Percentiles rank a stretch among this genome's conserved stretches.
phyloP scores from a whole-genome alignment of 345 rosid genomes.

The Aquilaria malaccensis region DNA sequence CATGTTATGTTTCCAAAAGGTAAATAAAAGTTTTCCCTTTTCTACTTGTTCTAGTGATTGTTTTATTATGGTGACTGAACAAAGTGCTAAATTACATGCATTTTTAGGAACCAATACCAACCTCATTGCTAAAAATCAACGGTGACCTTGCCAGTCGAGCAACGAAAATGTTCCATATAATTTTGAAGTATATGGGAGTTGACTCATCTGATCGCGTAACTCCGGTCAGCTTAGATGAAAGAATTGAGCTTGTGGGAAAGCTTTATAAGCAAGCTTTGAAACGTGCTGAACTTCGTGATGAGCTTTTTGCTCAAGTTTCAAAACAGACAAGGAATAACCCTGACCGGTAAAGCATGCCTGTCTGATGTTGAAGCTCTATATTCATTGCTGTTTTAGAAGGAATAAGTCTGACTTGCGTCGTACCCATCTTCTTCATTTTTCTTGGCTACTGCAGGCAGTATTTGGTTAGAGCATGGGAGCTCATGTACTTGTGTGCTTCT shows the following conservation, averaged over 20 bases:
- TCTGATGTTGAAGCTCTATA: neutral
- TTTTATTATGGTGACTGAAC: neutral
- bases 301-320: slow-evolving; percentile 91
- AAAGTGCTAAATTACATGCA: slow-evolving; percentile 15
- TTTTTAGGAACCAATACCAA: slow-evolving; percentile 88
- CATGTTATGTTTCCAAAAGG: slow-evolving; percentile 98
- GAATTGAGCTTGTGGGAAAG: slow-evolving; percentile 82
- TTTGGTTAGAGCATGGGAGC: slow-evolving; percentile 91
- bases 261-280: slow-evolving; percentile 82
- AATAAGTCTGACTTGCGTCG: slow-evolving; percentile 1
- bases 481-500: slow-evolving; percentile 91
- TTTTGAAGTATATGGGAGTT: slow-evolving; percentile 86
- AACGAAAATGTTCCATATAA: slow-evolving; percentile 73
- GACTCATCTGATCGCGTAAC: slow-evolving; percentile 77
- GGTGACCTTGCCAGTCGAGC: slow-evolving; percentile 81
- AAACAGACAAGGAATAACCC: slow-evolving; percentile 96
- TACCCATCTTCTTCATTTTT: slow-evolving; percentile 11
- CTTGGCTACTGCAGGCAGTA: slow-evolving; percentile 46
- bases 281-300: slow-evolving; percentile 93
- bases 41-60: too few species aligned
- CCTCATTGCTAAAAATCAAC: slow-evolving; percentile 82
- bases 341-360: slow-evolving; percentile 43
- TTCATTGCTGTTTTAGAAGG: neutral
- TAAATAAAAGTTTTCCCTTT: slow-evolving; percentile 9
- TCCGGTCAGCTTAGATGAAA: slow-evolving; percentile 73